Percentiles rank a stretch among this genome's conserved stretches.
These are phyloP conservation scores for Heritiera fomes DNA, from an alignment of 345 rosid genomes.

Conservation along the genomic window DNA sequence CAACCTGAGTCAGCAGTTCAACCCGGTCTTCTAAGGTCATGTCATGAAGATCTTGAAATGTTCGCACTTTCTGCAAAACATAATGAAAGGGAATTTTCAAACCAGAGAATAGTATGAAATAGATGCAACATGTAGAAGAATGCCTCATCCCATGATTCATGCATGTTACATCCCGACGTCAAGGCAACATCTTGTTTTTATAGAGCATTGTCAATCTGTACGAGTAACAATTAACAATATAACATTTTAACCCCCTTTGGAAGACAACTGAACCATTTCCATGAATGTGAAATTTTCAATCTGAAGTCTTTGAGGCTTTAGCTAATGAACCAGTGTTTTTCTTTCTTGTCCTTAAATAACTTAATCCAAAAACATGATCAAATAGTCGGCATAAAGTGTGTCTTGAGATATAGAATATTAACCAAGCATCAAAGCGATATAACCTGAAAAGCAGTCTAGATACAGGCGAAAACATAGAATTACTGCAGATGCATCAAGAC, in stretches of 20 bases:
- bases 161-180: not conserved
- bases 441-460: not conserved
- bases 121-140: not conserved
- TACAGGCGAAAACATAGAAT: not conserved
- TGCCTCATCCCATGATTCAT: constrained; percentile 2
- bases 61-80: constrained; percentile 78
- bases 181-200: not conserved
- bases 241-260: not conserved
- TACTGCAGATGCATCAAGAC: not conserved
- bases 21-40: constrained; percentile 68
- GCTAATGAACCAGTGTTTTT: not conserved
- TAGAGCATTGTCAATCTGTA: constrained; percentile 1
- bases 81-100: not conserved
- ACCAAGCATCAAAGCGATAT: not conserved
- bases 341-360: not conserved
- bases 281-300: not conserved
- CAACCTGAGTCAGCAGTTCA: constrained; percentile 70
- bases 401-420: not conserved
- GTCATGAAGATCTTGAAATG: constrained; percentile 74
- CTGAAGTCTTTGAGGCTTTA: not conserved
- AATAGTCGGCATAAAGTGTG: not conserved
- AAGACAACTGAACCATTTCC: not conserved
- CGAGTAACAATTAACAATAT: not conserved
- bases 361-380: not conserved
- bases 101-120: constrained; percentile 1